Evolutionary conservation across 495 filamentous ascomycete genomes (phyloP).

Genomic region (Apodospora peruviana): DNA sequence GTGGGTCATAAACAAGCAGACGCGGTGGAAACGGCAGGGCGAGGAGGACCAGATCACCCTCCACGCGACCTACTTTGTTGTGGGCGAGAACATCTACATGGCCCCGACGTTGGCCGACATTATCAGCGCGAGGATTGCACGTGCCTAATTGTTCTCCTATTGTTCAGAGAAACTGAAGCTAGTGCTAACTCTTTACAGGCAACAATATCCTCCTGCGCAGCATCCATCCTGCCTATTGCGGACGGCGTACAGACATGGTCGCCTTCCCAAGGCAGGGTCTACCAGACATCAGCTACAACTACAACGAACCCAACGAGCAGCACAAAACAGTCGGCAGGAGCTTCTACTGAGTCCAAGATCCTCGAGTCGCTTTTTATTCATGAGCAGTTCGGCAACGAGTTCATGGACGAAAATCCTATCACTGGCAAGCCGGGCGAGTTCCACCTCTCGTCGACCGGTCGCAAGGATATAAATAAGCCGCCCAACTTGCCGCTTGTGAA

Average conservation of each 20-base stretch:
- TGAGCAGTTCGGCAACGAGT: constrained; percentile 65
- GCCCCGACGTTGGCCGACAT: constrained; percentile 77
- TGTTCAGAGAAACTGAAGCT: constrained; percentile 11
- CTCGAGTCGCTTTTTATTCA: constrained; percentile 59
- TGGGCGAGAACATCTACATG: constrained; percentile 84
- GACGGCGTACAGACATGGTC: constrained; percentile 65
- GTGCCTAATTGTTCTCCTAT: constrained; percentile 10
- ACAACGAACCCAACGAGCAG: constrained; percentile 23
- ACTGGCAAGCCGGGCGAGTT: constrained; percentile 84
- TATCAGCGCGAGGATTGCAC: constrained; percentile 68
- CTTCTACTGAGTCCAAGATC: constrained; percentile 39
- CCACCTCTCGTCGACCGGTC: constrained; percentile 59
- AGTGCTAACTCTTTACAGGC: constrained; percentile 15
- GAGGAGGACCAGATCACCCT: constrained; percentile 62
- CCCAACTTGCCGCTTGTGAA: too few species aligned
- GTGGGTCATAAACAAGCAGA: constrained; percentile 92
- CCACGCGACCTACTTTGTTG: constrained; percentile 74
- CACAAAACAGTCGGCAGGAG: constrained; percentile 34
- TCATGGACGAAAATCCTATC: constrained; percentile 87
- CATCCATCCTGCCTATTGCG: constrained; percentile 51
- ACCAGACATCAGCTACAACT: constrained; percentile 32
- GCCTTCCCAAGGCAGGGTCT: constrained; percentile 68
- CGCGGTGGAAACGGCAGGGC: constrained; percentile 54
- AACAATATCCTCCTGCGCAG: constrained; percentile 61
- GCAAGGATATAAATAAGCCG: too few species aligned